These are phyloP conservation scores for Truncatella angustata DNA, from an alignment of 2,329 filamentous ascomycete genomes.

Conservation along the genomic window DNA sequence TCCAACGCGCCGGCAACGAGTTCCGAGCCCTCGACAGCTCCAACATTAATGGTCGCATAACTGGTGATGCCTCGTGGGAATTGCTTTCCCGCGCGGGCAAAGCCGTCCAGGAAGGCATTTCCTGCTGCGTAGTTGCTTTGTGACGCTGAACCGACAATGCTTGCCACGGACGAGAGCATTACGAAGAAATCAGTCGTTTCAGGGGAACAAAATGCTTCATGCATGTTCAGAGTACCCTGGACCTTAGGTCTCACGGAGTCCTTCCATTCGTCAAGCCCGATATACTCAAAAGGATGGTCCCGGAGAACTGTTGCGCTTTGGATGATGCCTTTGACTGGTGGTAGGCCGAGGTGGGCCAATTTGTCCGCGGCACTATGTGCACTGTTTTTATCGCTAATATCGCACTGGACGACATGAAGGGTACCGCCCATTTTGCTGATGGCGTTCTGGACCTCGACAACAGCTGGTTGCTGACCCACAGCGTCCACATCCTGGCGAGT, in stretches of 20 bases:
- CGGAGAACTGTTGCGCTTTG: conserved; percentile 25
- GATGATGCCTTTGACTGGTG: conserved; percentile 37
- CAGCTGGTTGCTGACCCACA: conserved; percentile 12
- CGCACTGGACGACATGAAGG: conserved; percentile 13
- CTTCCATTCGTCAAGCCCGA: conserved; percentile 22
- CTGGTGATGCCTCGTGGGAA: conserved; percentile 5
- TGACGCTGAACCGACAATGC: conserved; percentile 6
- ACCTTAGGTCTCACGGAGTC: conserved; percentile 26
- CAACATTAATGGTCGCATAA: conserved; percentile 15
- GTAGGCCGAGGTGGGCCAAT: conserved; percentile 1
- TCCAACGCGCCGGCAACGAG: conserved; percentile 8
- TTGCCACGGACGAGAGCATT: conserved; percentile 16
- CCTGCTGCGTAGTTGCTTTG: conserved; percentile 11
- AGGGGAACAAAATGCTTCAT: conserved; percentile 14
- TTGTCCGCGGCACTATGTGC: conserved; percentile 6
- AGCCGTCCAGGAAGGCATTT: conserved; percentile 19
- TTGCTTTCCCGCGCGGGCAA: conserved; percentile 10
- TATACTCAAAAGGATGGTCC: conserved; percentile 12
- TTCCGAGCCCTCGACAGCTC: conserved; percentile 13
- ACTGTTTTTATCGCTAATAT: conserved; percentile 11
- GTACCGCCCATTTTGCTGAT: conserved; percentile 13
- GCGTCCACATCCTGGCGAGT: conserved; percentile 22
- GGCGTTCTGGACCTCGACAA: conserved; percentile 14
- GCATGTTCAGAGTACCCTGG: conserved; percentile 28
- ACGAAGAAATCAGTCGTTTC: conserved; percentile 20